Conservation (phyloP, 2,329 filamentous ascomycete species). For the Sclerotinia spermophila region DNA sequence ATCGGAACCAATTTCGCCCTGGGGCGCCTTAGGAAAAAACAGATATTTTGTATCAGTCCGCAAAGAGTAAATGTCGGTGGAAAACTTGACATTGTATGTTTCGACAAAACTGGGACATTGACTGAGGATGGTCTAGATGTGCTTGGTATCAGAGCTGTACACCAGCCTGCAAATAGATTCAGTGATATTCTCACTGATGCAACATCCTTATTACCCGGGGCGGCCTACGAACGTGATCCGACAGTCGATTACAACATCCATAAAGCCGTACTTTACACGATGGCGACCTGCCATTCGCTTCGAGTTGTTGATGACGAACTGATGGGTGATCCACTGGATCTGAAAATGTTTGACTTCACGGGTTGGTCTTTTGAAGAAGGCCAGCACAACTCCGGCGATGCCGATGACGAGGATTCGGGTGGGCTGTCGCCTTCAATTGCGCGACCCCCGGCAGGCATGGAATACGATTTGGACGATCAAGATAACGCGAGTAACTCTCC, state of each 20-base stretch:
- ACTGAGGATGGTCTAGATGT: constrained; percentile 96
- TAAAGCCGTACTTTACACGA: constrained; percentile 78
- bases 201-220: constrained; percentile 51
- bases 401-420: constrained; percentile 69
- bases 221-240: constrained; percentile 54
- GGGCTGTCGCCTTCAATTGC: constrained; percentile 85
- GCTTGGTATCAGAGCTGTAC: constrained; percentile 77
- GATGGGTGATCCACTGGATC: constrained; percentile 86
- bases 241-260: constrained; percentile 57
- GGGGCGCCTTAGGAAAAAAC: constrained; percentile 76
- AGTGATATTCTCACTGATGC: constrained; percentile 71
- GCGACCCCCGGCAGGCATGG: constrained; percentile 64
- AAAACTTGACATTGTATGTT: constrained; percentile 93
- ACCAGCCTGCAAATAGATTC: constrained; percentile 59
- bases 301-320: constrained; percentile 83
- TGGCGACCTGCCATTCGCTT: constrained; percentile 96
- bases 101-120: constrained; percentile 97
- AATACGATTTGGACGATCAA: constrained; percentile 54
- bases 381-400: constrained; percentile 59
- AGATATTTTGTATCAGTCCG: constrained; percentile 97
- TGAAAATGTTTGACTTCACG: constrained; percentile 99
- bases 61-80: constrained; percentile 96
- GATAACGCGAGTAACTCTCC: constrained; percentile 41
- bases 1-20: constrained; percentile 97
- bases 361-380: constrained; percentile 91